Evolutionary conservation across 148 eudicot species (phyloP), one percentile per base, ranked within the genome.

Genomic region (Nepenthes gracilis): DNA sequence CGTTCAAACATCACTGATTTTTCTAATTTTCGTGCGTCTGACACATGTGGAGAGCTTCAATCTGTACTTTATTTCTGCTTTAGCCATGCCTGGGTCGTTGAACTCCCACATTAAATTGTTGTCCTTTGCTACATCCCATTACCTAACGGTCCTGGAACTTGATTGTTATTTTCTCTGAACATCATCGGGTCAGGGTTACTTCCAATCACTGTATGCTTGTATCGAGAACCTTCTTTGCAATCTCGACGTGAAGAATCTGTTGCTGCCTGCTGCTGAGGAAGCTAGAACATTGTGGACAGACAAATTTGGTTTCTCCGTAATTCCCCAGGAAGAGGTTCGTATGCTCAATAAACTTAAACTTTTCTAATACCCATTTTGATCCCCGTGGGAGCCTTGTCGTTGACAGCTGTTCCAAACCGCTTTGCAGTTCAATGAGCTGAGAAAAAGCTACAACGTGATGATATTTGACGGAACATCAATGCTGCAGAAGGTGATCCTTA

Each of bases 241-340:
- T 36, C 55, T 84, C 36, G 70, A 77, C 49, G 89, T 93, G 32
- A 82, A 74, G 60, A 61, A 59, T 52, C 66, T 93, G 55, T 77
- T 87, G 67, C 80, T 93, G 33, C 96, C 99, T n/a, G 87, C 99
- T 73, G 96, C 96, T 47, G 81, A 76, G 55, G 96, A 89, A 69
- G 86, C 87, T 2, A 78, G 67, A 64, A 77, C 89, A 32, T 47
- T 93, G 43, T 93, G 96, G 99, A 77, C 61, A 9, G 76, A 71
- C 67, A 93, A 68, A 64, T 88, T 88, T 61, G 89, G 94, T 36
- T 92, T 88, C 68, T 67, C 55, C 36, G 81, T 60, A 59, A 79
- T 86, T 32, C 51, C 65, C 1, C 49, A 58, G 9, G 82, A 75
- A 5, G 66, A 88, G 87, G 96, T 87, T 14, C 47, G 74, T 57